phyloP scores from a whole-genome alignment of 1,284 basidiomycete species.

The Ustilago curta region DNA sequence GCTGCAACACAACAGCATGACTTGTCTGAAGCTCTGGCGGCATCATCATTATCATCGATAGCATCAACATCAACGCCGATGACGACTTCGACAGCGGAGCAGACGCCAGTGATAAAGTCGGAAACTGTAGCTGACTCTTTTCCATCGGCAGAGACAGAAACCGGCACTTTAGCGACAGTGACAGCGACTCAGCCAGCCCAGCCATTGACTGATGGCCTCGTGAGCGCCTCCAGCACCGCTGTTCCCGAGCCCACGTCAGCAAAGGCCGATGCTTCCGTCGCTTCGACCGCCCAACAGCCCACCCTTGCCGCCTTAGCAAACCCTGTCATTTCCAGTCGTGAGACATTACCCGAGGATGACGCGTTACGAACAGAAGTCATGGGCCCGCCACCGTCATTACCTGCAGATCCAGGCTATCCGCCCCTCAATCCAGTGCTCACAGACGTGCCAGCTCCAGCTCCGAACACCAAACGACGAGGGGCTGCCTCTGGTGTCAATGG shows the following conservation, averaged over 20 bases:
- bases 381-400: conserved; percentile 50
- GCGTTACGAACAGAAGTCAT: conserved; percentile 48
- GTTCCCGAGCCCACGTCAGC: conserved; percentile 5
- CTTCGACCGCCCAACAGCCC: not conserved
- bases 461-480: conserved; percentile 21
- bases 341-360: conserved; percentile 9
- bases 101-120: conserved; percentile 8
- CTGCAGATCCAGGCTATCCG: conserved; percentile 37
- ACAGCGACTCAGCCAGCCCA: not conserved
- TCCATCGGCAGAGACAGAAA: not conserved
- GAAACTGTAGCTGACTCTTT: conserved; percentile 8
- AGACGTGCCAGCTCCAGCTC: conserved; percentile 13
- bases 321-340: not conserved
- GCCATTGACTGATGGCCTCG: conserved; percentile 18
- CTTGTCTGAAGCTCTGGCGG: not conserved
- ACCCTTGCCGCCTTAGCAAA: conserved; percentile 16
- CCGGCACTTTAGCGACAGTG: not conserved
- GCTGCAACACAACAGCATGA: not conserved
- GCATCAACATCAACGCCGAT: too few species aligned
- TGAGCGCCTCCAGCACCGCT: conserved; percentile 6
- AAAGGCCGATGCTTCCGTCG: not conserved
- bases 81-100: not conserved
- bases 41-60: not conserved
- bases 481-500: conserved; percentile 15
- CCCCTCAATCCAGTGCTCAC: conserved; percentile 41